Evolutionary conservation across 306 rosid genomes (phyloP).

Genomic region (Sesbania bispinosa): DNA sequence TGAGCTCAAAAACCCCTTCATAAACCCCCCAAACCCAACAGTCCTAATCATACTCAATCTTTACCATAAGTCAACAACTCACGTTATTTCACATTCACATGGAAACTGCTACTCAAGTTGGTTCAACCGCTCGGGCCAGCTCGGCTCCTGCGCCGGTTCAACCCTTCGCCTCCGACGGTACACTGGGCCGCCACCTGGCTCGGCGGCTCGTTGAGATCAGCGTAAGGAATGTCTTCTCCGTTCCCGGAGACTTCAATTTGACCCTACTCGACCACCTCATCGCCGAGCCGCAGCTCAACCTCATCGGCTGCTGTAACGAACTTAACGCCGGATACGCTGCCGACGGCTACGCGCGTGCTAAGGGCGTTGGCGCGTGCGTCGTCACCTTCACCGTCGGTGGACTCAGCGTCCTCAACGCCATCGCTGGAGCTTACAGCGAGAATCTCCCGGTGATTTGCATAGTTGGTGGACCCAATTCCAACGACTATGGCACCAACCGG

Average conservation of each 20-base stretch:
- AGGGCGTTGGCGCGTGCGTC: constrained; percentile 78
- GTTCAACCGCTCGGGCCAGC: constrained; percentile 24
- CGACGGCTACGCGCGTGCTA: constrained; percentile 82
- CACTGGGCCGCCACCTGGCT: constrained; percentile 69
- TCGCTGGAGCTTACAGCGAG: constrained; percentile 91
- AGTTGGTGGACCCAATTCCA: constrained; percentile 83
- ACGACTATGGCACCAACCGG: constrained; percentile 77
- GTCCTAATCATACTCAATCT: neutral
- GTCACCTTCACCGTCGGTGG: constrained; percentile 97
- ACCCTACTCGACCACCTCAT: constrained; percentile 74
- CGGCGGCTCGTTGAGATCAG: constrained; percentile 69
- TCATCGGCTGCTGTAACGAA: constrained; percentile 89
- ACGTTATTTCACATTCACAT: neutral
- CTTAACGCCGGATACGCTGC: constrained; percentile 92
- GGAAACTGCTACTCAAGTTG: constrained; percentile 35
- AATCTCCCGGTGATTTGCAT: constrained; percentile 77
- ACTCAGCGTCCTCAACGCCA: constrained; percentile 76
- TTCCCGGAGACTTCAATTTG: constrained; percentile 87
- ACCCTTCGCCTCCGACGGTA: constrained; percentile 33
- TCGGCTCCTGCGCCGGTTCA: constrained; percentile 19
- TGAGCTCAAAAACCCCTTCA: constrained; percentile 1
- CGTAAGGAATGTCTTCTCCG: constrained; percentile 66
- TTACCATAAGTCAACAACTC: neutral
- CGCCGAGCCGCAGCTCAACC: constrained; percentile 66
- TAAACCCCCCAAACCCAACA: constrained; percentile 5